Conservation (phyloP, 2,329 filamentous ascomycete genomes). For the Calonectria leucothoes region DNA sequence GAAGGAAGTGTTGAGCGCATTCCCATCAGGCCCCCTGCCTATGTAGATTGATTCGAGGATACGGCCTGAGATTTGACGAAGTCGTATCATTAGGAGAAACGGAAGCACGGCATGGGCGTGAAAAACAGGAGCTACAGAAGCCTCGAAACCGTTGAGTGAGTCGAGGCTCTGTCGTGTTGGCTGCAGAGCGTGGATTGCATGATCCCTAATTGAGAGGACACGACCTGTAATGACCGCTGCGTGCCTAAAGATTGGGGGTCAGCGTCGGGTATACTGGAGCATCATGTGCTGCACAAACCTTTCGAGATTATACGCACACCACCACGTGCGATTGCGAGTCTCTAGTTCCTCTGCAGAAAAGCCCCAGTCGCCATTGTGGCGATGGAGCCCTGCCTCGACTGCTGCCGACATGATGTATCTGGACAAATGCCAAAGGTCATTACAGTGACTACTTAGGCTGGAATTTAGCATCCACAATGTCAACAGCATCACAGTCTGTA, state of each 20-base stretch:
- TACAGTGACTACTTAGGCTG: conserved; percentile 27
- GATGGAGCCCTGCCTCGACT: conserved; percentile 38
- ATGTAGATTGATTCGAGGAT: conserved; percentile 41
- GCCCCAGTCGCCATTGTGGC: conserved; percentile 32
- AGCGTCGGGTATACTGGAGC: background rate
- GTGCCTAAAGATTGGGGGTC: conserved; percentile 2
- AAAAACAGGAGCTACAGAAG: conserved; percentile 17
- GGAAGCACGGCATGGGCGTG: conserved; percentile 25
- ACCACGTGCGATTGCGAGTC: conserved; percentile 37
- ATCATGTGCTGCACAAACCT: background rate
- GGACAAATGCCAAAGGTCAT: conserved; percentile 42
- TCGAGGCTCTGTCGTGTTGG: conserved; percentile 27
- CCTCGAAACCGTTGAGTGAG: conserved; percentile 22
- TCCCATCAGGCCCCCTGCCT: conserved; percentile 34
- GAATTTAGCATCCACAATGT: conserved; percentile 42
- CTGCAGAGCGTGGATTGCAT: conserved; percentile 35
- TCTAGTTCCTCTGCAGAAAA: conserved; percentile 36
- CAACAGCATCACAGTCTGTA: conserved; percentile 36
- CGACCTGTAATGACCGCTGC: conserved; percentile 38
- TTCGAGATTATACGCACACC: conserved; percentile 38
- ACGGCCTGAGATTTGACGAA: conserved; percentile 35
- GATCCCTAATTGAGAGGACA: conserved; percentile 37
- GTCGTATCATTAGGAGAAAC: conserved; percentile 26
- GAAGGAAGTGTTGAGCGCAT: conserved; percentile 31
- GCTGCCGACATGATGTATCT: conserved; percentile 42